Percentiles rank a stretch among this genome's conserved stretches.
Conservation (phyloP, 73 alveolate genomes). For the Tetrahymena malaccensis region DNA sequence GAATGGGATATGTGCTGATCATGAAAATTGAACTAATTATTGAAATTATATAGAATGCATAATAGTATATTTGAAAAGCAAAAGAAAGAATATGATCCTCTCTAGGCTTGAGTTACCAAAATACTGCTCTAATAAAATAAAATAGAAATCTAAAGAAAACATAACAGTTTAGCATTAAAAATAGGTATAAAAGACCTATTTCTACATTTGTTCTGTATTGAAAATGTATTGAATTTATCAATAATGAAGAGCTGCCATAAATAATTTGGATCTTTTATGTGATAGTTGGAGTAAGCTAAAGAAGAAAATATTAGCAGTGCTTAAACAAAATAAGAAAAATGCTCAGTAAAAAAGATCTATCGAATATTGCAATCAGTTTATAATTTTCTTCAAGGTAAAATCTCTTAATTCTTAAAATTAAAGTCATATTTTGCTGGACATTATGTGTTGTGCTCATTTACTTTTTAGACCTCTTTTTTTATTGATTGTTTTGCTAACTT, state of each 20-base stretch:
- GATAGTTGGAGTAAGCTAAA: background rate
- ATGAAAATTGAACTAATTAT: background rate
- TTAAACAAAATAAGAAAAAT: too few species aligned
- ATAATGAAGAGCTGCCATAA: background rate
- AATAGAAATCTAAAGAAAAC: background rate
- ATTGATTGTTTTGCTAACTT: too few species aligned
- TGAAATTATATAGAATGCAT: background rate
- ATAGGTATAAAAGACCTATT: background rate
- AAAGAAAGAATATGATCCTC: background rate
- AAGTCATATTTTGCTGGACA: too few species aligned
- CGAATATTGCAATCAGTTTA: too few species aligned
- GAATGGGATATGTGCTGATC: background rate
- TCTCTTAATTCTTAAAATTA: background rate
- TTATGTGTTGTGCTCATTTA: too few species aligned
- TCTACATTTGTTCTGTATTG: background rate
- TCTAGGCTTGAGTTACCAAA: background rate
- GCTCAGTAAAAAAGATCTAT: background rate
- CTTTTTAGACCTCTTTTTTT: too few species aligned
- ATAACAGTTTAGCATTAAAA: background rate
- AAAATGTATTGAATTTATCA: background rate
- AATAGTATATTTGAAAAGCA: background rate
- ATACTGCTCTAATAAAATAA: background rate
- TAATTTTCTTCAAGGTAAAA: background rate
- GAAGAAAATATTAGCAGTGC: background rate
- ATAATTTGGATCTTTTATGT: background rate